These are phyloP conservation scores for Diversispora eburnea DNA, from an alignment of 192 early-diverging fungal genomes.

Conservation along the genomic window DNA sequence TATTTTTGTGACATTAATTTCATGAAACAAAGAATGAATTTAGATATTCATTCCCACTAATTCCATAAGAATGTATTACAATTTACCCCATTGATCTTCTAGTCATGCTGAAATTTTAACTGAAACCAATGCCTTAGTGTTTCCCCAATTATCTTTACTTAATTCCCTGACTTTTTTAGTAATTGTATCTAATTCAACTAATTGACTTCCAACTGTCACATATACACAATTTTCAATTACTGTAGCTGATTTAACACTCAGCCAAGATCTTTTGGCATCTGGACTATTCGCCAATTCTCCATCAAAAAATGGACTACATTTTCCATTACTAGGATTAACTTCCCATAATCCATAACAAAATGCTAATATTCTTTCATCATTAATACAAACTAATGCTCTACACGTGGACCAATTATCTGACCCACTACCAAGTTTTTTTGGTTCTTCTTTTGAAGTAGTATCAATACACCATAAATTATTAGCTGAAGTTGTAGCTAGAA, in stretches of 20 bases:
- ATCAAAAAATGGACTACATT: constrained; percentile 24
- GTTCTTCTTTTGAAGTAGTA: constrained; percentile 1
- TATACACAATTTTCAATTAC: constrained; percentile 22
- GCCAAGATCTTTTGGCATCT: constrained; percentile 18
- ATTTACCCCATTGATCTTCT: too few relatives aligned
- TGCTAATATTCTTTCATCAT: constrained; percentile 5
- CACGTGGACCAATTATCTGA: constrained; percentile 27
- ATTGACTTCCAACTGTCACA: constrained; percentile 1
- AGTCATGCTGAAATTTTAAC: background rate
- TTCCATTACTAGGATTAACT: constrained; percentile 4
- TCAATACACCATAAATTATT: constrained; percentile 31
- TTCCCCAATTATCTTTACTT: constrained; percentile 16
- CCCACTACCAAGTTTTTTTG: constrained; percentile 25
- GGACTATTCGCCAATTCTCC: background rate
- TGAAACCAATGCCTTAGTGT: constrained; percentile 11
- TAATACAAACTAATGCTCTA: constrained; percentile 12
- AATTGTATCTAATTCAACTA: constrained; percentile 24
- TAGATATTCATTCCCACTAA: too few relatives aligned
- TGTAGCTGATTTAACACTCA: constrained; percentile 2
- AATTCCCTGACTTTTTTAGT: constrained; percentile 16
- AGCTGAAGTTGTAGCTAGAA: constrained; percentile 25
- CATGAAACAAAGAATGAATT: too few relatives aligned
- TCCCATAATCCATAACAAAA: constrained; percentile 29
- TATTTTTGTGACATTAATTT: too few relatives aligned
- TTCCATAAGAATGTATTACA: too few relatives aligned